Evolutionary conservation across 495 filamentous ascomycete species (phyloP), one percentile per base, ranked within the genome.

Genomic region (Neurospora tetrasperma): DNA sequence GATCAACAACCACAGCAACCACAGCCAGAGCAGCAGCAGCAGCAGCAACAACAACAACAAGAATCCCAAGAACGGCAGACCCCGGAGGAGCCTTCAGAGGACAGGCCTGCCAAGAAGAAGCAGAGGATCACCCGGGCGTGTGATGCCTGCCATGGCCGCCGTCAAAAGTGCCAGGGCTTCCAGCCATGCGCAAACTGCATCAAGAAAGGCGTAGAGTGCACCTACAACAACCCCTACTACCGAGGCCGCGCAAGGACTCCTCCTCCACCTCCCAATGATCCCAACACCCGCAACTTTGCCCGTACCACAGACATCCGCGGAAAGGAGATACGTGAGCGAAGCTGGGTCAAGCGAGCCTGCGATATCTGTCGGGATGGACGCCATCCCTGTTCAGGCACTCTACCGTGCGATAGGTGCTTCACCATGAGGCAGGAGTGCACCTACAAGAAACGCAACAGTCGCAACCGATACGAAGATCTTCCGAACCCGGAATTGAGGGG

Each of bases 351-450:
- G 16, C 74, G 76, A 39, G 75, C 75, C 31, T 78, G 75, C 48
- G 78, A 78, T 48, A 54, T 44, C 16, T 79, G 76, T 41, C 76
- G 74, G 0, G 46, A 20, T 27, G 59, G 70, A 12, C 41, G 72
- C 23, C 5, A 72, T 12, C 31, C 31, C 10, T 79, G 78, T 69
- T 66, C 69, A 8, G 76, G 76, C 31, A 76, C 74, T 70, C 42
- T 72, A 5, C 78, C 75, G 1, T 78, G 78, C 31, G 71, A 72
- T 9, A 48, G 23, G 7, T 78, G 78, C 71, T 78, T 79, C 48
- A 46, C 41, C 20, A 20, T 42, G 39, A 70, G 76, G 16, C 23
- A 76, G 20, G 62, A 71, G 20, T 79, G 78, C 66, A 74, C 72
- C n/a, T 79, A 73, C 70, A 73, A 73, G 70, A 62, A 43, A 12